A percentile compares a stretch with the other conserved stretches of the same genome.
phyloP scores from a whole-genome alignment of 106 monocot genomes.

The Posidonia australis region DNA sequence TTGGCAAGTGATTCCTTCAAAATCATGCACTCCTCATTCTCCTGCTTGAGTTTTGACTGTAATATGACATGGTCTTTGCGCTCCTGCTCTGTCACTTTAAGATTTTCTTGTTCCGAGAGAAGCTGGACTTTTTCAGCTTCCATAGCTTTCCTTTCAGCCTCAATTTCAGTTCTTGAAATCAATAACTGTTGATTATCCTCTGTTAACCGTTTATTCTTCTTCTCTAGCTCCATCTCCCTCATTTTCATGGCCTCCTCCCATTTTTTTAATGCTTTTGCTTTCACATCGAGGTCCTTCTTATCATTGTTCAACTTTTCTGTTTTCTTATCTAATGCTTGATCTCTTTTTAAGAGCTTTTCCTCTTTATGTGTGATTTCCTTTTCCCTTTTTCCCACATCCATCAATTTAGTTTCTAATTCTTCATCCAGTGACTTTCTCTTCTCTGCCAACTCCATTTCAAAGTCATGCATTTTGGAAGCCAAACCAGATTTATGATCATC shows the following conservation, averaged over 20 bases:
- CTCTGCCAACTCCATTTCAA: slow-evolving; percentile 61
- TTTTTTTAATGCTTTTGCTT: slow-evolving; percentile 61
- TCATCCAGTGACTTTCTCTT: slow-evolving; percentile 44
- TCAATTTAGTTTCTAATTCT: slow-evolving; percentile 40
- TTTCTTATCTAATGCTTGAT: slow-evolving; percentile 45
- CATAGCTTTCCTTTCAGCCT: slow-evolving; percentile 35
- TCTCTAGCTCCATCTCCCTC: slow-evolving; percentile 38
- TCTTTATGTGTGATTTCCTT: slow-evolving; percentile 33
- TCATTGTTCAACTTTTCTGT: slow-evolving; percentile 40
- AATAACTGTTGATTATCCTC: slow-evolving; percentile 31
- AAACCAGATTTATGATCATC: slow-evolving; percentile 57
- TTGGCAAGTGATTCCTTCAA: slow-evolving; percentile 43
- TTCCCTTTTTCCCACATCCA: slow-evolving; percentile 33
- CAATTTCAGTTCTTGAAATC: slow-evolving; percentile 32
- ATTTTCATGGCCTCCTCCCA: slow-evolving; percentile 54
- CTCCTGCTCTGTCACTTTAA: slow-evolving; percentile 62
- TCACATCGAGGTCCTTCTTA: slow-evolving; percentile 49
- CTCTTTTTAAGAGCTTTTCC: slow-evolving; percentile 48
- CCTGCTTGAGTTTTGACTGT: slow-evolving; percentile 58
- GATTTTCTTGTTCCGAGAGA: slow-evolving; percentile 39
- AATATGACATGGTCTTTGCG: slow-evolving; percentile 38
- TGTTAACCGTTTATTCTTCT: slow-evolving; percentile 33
- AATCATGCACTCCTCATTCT: slow-evolving; percentile 60
- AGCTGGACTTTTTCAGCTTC: slow-evolving; percentile 41
- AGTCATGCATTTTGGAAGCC: slow-evolving; percentile 51